A percentile compares a stretch with the other conserved stretches of the same genome.
phyloP scores from a whole-genome alignment of 345 rosid genomes.

The Syzygium aromaticum region DNA sequence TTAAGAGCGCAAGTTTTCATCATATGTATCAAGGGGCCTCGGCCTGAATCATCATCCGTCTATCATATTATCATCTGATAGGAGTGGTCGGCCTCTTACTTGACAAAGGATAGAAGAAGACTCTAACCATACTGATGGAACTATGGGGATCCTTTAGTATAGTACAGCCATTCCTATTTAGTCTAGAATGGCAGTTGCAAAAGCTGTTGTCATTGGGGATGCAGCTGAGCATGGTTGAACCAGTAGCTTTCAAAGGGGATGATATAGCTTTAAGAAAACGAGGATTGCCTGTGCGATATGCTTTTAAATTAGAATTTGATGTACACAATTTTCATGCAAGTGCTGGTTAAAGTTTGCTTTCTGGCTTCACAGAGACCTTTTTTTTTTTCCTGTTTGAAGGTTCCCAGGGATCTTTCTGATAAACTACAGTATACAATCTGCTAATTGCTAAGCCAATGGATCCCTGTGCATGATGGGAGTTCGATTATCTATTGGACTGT shows the following conservation, averaged over 20 bases:
- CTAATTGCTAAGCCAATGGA: not conserved
- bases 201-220: not conserved
- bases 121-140: not conserved
- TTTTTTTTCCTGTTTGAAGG: not conserved
- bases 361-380: not conserved
- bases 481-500: not conserved
- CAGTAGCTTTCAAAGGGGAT: not conserved
- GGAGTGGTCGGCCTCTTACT: not conserved
- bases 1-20: not conserved
- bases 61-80: not conserved
- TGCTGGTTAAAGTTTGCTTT: not conserved
- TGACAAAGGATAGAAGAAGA: not conserved
- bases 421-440: not conserved
- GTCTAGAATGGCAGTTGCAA: not conserved
- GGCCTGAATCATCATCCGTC: not conserved
- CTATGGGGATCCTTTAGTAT: not conserved
- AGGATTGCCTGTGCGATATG: not conserved
- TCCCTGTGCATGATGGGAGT: not conserved
- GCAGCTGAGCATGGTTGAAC: not conserved
- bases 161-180: not conserved
- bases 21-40: not conserved
- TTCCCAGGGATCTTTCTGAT: not conserved
- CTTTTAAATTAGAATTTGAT: not conserved
- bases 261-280: not conserved
- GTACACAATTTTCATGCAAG: not conserved